Base-by-base conservation (phyloP, 169 alveolate genomes). In the Gregarina niphandrodes region DNA sequence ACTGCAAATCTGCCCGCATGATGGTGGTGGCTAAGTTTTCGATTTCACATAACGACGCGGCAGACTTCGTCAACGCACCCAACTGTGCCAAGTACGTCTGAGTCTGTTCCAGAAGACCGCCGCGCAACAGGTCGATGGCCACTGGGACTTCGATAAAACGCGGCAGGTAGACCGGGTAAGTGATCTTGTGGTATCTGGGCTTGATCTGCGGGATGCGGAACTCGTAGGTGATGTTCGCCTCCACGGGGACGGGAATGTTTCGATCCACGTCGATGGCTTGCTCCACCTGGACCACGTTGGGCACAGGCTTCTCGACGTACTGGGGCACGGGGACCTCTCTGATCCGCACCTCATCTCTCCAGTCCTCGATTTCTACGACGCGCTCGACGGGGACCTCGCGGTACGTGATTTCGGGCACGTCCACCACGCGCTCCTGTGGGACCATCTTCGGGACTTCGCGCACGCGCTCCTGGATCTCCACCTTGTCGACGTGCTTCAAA, bases 241-340 rank as follows among this genome's bases (percentile, higher is more conserved):
- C 32, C 9, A n/a, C n/a, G n/a, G 32, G 32, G 9, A 26, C 32
- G n/a, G 32, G 32, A 9, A 26, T 26, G n/a, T 26, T 26, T 26
- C 32, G 32, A 9, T 9, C 13, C 9, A 26, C 32, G n/a, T 26
- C n/a, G n/a, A 9, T 9, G 9, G 9, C 13, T 26, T 26, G 13
- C n/a, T 26, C 32, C 9, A 26, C 32, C 9, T 26, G 9, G 32
- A 26, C 32, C 9, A 9, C 9, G 9, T n/a, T 26, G 13, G 32
- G 32, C n/a, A 26, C 32, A 9, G 9, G 13, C n/a, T 26, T 26
- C 9, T 26, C 13, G 9, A 26, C 32, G n/a, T 9, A 26, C n/a
- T 26, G 32, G 13, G 32, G 32, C n/a, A 26, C n/a, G n/a, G 32
- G 32, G n/a, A 26, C 32, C n/a, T 26, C n/a, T 26, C 32, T 26